Evolutionary conservation across 2,329 filamentous ascomycete genomes (phyloP).

Genomic region (Colletotrichum tanaceti): DNA sequence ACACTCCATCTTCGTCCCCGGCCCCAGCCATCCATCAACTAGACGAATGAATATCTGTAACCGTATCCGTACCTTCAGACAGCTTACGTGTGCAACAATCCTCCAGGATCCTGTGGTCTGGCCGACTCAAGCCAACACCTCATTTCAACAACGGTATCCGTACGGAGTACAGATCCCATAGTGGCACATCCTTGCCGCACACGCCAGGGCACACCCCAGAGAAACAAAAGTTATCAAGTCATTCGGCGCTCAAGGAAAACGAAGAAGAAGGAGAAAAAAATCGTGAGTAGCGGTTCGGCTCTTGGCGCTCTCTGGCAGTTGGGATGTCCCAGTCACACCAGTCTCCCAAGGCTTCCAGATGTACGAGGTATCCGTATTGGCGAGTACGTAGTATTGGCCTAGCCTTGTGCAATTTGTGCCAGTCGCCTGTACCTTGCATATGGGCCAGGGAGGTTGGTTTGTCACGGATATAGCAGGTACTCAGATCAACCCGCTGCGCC

Average conservation of each 20-base stretch:
- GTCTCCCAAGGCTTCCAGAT: conserved; percentile 36
- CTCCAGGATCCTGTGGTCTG: too few species aligned
- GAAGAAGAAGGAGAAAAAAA: conserved; percentile 9
- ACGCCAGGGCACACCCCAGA: conserved; percentile 13
- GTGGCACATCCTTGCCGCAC: conserved; percentile 6
- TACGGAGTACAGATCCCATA: too few species aligned
- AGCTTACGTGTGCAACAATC: too few species aligned
- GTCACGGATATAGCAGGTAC: conserved; percentile 34
- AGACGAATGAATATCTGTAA: background rate
- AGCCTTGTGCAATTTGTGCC: conserved; percentile 40
- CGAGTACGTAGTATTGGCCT: conserved; percentile 32
- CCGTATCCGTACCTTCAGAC: too few species aligned
- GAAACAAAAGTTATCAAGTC: conserved; percentile 28
- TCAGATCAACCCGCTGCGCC: conserved; percentile 2
- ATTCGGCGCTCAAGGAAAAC: conserved; percentile 18
- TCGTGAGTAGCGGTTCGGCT: conserved; percentile 33
- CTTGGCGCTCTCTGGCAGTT: conserved; percentile 23
- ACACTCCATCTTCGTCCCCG: background rate
- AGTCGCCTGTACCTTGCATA: conserved; percentile 39
- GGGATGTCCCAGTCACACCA: conserved; percentile 38
- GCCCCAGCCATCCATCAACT: background rate
- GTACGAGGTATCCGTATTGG: too few species aligned
- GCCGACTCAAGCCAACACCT: background rate
- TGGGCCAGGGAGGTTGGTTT: conserved; percentile 31
- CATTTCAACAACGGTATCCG: conserved; percentile 13